Conservation (phyloP, 192 early-diverging fungal species). For the Podila clonocystis region DNA sequence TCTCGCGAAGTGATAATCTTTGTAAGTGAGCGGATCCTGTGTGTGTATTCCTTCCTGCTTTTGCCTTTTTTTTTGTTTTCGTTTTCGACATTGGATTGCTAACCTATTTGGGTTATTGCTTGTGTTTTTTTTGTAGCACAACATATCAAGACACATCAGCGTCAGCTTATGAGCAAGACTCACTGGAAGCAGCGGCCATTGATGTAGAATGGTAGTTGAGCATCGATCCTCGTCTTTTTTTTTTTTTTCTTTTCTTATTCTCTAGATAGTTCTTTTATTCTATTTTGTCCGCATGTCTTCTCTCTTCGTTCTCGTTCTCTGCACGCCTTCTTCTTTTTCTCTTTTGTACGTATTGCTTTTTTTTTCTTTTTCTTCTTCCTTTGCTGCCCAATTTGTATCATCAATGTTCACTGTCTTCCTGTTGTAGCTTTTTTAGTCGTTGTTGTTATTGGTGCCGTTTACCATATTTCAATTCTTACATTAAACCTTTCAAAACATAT, state of each 20-base stretch:
- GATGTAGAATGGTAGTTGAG: neutral
- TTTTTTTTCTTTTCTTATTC: neutral
- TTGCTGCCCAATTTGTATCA: neutral
- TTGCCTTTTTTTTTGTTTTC: neutral
- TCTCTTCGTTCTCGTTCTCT: neutral
- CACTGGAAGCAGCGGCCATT: slow-evolving; percentile 35
- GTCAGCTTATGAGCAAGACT: slow-evolving; percentile 38
- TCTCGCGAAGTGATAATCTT: slow-evolving; percentile 81
- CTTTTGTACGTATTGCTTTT: neutral
- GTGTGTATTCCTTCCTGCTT: neutral
- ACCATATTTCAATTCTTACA: neutral
- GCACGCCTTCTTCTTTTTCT: neutral
- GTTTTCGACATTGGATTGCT: neutral
- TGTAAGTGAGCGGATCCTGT: slow-evolving; percentile 14
- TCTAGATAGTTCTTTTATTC: neutral
- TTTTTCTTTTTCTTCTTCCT: neutral
- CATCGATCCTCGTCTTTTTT: neutral
- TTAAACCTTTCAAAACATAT: neutral
- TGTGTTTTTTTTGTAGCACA: slow-evolving; percentile 20
- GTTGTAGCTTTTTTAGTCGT: neutral
- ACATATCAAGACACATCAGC: slow-evolving; percentile 49
- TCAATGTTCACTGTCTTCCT: neutral
- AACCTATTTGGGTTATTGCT: neutral
- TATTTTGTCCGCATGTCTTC: neutral
- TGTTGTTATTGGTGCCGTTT: neutral